Evolutionary conservation across 2,329 filamentous ascomycete species (phyloP).

Genomic region (Clarireedia hainanense): DNA sequence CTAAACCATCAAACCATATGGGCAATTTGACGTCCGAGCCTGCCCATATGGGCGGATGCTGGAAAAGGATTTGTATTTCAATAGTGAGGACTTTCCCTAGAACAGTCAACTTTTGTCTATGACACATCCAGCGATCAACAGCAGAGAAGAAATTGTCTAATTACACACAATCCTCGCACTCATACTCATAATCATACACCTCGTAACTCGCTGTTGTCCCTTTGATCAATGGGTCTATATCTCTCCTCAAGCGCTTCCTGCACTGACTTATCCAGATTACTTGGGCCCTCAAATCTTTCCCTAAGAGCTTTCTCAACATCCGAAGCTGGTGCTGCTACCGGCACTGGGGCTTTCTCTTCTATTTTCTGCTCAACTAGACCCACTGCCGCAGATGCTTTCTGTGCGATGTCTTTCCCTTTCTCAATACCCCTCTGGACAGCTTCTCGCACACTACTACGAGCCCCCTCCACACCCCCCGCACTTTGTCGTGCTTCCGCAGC

Average conservation of each 20-base stretch:
- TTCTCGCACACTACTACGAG: slow-evolving; percentile 31
- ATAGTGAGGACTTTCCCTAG: neutral
- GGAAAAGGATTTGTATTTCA: slow-evolving; percentile 3
- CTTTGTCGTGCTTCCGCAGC: slow-evolving; percentile 12
- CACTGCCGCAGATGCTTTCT: slow-evolving; percentile 34
- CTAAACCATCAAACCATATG: neutral
- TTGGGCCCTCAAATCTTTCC: slow-evolving; percentile 42
- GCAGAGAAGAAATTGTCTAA: slow-evolving; percentile 9
- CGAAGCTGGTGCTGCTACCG: slow-evolving; percentile 16
- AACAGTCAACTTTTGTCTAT: slow-evolving; percentile 9
- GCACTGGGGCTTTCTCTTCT: slow-evolving; percentile 11
- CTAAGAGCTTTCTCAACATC: slow-evolving; percentile 41
- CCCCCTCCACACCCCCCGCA: slow-evolving; percentile 32
- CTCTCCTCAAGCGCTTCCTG: slow-evolving; percentile 47
- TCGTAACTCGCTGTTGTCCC: slow-evolving; percentile 30
- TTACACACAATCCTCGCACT: slow-evolving; percentile 5
- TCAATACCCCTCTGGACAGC: slow-evolving; percentile 29
- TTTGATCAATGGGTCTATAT: slow-evolving; percentile 40
- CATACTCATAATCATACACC: slow-evolving; percentile 25
- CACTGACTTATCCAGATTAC: slow-evolving; percentile 39
- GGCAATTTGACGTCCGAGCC: neutral
- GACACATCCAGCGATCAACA: slow-evolving; percentile 6
- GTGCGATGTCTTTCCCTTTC: slow-evolving; percentile 31
- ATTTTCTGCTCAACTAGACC: slow-evolving; percentile 32
- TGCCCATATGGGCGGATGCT: slow-evolving; percentile 6